Percentiles rank a stretch among this genome's conserved stretches.
Conservation (phyloP, 2,329 filamentous ascomycete species). For the Aspergillus sp. region DNA sequence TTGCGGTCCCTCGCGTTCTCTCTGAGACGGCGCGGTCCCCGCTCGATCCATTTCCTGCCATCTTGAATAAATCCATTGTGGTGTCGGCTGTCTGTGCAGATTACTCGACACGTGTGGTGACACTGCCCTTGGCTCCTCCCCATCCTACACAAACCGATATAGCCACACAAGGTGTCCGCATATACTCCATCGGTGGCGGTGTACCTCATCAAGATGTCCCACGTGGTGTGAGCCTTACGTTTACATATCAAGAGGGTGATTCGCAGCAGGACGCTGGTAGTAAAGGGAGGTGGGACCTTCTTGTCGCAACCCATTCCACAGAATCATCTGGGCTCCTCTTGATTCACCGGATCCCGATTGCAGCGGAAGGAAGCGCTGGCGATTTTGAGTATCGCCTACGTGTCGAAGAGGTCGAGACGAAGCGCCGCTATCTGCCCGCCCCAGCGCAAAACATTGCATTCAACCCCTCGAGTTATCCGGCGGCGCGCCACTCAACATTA, state of each 20-base stretch:
- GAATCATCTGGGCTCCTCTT: constrained; percentile 51
- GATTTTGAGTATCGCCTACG: constrained; percentile 32
- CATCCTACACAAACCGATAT: constrained; percentile 45
- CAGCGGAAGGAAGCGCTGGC: constrained; percentile 27
- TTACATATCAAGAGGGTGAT: constrained; percentile 49
- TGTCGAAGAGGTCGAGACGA: constrained; percentile 47
- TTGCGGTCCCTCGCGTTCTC: constrained; percentile 55
- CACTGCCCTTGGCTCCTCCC: constrained; percentile 59
- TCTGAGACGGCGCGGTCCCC: constrained; percentile 43
- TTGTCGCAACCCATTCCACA: constrained; percentile 52
- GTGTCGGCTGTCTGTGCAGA: constrained; percentile 62
- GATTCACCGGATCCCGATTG: constrained; percentile 48
- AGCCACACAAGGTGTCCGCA: constrained; percentile 48
- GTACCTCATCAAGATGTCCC: constrained; percentile 57
- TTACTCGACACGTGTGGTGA: constrained; percentile 59
- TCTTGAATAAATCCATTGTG: constrained; percentile 57
- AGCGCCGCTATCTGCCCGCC: constrained; percentile 53
- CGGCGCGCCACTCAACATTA: constrained; percentile 57
- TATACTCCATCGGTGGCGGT: constrained; percentile 52
- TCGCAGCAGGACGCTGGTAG: constrained; percentile 26
- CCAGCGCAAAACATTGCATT: constrained; percentile 58
- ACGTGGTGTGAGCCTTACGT: constrained; percentile 57
- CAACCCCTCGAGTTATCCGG: constrained; percentile 58
- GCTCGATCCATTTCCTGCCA: constrained; percentile 50
- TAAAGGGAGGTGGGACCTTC: constrained; percentile 45